A percentile compares a stretch with the other conserved stretches of the same genome.
These are phyloP conservation scores for Trichosanthes cucumerina DNA, from an alignment of 306 rosid genomes.

Conservation along the genomic window DNA sequence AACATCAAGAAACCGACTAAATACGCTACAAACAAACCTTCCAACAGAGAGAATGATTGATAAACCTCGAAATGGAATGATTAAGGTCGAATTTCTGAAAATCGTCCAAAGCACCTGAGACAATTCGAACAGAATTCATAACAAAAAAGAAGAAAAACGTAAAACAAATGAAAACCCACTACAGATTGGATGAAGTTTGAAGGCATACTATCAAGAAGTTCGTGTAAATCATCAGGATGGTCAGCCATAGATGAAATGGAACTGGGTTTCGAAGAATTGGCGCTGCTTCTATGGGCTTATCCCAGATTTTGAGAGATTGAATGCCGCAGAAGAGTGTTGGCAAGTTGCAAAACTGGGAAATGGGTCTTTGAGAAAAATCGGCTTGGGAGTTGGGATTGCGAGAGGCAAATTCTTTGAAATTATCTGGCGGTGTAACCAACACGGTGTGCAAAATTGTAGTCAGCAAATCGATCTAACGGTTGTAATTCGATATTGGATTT, in stretches of 20 bases:
- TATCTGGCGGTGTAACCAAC: slow-evolving; percentile 15
- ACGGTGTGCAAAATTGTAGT: not conserved
- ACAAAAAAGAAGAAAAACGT: not conserved
- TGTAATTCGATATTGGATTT: not conserved
- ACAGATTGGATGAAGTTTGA: not conserved
- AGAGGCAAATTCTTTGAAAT: not conserved
- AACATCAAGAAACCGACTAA: not conserved
- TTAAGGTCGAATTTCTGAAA: slow-evolving; percentile 63
- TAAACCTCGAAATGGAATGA: slow-evolving; percentile 41
- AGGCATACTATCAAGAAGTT: slow-evolving; percentile 70
- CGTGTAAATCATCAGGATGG: slow-evolving; percentile 58
- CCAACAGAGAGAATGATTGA: not conserved
- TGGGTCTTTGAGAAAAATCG: not conserved
- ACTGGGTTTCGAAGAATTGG: not conserved
- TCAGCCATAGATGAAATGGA: slow-evolving; percentile 42
- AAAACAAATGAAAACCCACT: not conserved
- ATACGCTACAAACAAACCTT: not conserved
- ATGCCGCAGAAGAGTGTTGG: not conserved
- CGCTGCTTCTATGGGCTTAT: not conserved
- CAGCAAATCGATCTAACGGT: slow-evolving; percentile 6
- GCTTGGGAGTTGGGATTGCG: not conserved
- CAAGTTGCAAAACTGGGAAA: not conserved
- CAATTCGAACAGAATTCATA: not conserved
- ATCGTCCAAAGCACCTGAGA: slow-evolving; percentile 93
- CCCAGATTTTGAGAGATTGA: not conserved